These are phyloP conservation scores for Crucibulum cyathiforme DNA, from an alignment of 1,284 basidiomycete genomes.

Conservation along the genomic window DNA sequence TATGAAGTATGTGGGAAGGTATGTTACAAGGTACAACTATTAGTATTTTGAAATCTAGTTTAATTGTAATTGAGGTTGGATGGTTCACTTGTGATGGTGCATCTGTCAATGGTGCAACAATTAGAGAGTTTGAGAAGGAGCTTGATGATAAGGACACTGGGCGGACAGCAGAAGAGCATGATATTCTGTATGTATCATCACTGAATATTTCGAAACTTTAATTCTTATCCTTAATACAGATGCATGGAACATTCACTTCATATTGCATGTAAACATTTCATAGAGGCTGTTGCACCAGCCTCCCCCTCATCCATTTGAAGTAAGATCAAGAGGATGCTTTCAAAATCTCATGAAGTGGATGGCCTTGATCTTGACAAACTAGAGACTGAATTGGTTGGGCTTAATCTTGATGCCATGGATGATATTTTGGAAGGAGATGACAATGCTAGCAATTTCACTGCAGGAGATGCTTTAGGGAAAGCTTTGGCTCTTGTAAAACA, in stretches of 20 bases:
- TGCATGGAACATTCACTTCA: neutral
- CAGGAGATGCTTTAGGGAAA: neutral
- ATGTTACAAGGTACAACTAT: conserved; percentile 5
- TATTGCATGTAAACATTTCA: neutral
- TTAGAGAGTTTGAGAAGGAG: neutral
- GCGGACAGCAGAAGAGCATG: neutral
- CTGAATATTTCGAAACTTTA: neutral
- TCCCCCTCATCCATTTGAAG: too few relatives aligned
- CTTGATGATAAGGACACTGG: neutral
- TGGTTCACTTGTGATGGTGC: neutral
- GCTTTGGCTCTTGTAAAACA: neutral
- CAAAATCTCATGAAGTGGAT: too few relatives aligned
- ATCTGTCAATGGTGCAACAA: neutral
- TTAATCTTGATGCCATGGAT: too few relatives aligned
- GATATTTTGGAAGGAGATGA: too few relatives aligned
- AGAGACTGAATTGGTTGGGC: too few relatives aligned
- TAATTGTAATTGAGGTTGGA: neutral
- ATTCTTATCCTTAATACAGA: neutral
- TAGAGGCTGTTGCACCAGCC: too few relatives aligned
- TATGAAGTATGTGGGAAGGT: neutral
- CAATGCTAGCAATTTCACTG: neutral
- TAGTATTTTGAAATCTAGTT: neutral
- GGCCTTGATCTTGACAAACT: too few relatives aligned
- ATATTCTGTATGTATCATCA: neutral
- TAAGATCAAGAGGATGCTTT: too few relatives aligned